A percentile compares a stretch with the other conserved stretches of the same genome.
Evolutionary conservation across 1,284 basidiomycete species (phyloP).

Genomic region (Cryptococcus sp.): DNA sequence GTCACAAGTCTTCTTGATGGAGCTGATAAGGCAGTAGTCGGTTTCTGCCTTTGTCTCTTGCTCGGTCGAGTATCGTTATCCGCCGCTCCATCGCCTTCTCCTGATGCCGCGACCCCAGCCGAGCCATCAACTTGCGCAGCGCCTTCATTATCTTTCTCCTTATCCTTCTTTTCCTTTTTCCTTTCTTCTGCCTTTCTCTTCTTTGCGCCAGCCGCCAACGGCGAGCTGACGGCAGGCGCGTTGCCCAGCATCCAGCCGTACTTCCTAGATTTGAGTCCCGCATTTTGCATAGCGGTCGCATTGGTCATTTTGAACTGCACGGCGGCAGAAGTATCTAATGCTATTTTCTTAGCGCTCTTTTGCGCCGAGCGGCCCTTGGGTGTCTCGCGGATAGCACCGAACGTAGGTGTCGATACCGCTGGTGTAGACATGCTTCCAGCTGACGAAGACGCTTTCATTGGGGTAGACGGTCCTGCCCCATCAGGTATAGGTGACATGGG

Average conservation of each 20-base stretch:
- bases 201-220: conserved; percentile 29
- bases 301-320: conserved; percentile 47
- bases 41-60: conserved; percentile 13
- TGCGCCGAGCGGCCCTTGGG: background rate
- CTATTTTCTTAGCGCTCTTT: conserved; percentile 18
- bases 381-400: conserved; percentile 11
- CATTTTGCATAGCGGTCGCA: conserved; percentile 31
- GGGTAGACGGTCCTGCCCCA: conserved; percentile 13
- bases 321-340: conserved; percentile 36
- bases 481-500: background rate
- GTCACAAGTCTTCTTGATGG: conserved; percentile 15
- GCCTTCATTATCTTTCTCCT: conserved; percentile 9
- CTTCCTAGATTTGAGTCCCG: conserved; percentile 30
- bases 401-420: conserved; percentile 13
- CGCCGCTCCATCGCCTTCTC: background rate
- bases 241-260: conserved; percentile 46
- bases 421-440: background rate
- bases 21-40: conserved; percentile 5
- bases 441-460: conserved; percentile 5
- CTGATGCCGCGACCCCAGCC: background rate
- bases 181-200: conserved; percentile 11
- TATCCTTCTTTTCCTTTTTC: conserved; percentile 11
- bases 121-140: background rate
- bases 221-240: conserved; percentile 25
- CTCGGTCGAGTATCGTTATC: background rate